phyloP scores from a whole-genome alignment of 176 grass and related monocot genomes.

The Cenchrus purpureus region DNA sequence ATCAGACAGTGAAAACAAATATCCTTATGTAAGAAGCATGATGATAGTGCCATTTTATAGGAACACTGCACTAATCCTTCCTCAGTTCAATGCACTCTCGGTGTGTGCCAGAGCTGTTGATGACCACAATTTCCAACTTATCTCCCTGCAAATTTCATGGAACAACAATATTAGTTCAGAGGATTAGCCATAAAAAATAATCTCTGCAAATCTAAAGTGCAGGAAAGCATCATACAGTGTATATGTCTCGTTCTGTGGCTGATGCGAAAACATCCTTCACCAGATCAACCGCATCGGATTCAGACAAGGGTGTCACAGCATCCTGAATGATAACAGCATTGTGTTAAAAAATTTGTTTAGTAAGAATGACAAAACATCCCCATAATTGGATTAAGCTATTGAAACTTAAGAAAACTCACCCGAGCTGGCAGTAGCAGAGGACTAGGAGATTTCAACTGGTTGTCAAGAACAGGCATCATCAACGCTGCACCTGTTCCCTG shows the following conservation, averaged over 20 bases:
- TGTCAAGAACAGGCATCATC: slow-evolving; percentile 74
- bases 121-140: slow-evolving; percentile 61
- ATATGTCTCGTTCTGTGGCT: slow-evolving; percentile 72
- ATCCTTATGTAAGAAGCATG: neutral
- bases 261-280: slow-evolving; percentile 81
- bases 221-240: slow-evolving; percentile 53
- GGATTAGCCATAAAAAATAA: neutral
- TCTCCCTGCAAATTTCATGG: slow-evolving; percentile 59
- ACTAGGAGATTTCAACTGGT: slow-evolving; percentile 64
- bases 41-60: neutral
- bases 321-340: slow-evolving; percentile 45
- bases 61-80: slow-evolving; percentile 47
- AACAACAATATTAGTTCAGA: slow-evolving; percentile 3
- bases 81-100: slow-evolving; percentile 59
- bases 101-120: slow-evolving; percentile 51
- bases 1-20: neutral
- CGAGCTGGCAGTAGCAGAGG: slow-evolving; percentile 63
- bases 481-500: slow-evolving; percentile 64
- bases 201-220: neutral
- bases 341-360: neutral
- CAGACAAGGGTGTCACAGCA: slow-evolving; percentile 60
- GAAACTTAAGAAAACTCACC: slow-evolving; percentile 32
- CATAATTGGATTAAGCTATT: neutral
- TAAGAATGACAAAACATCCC: no score
- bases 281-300: slow-evolving; percentile 73